A percentile compares a stretch with the other conserved stretches of the same genome.
Evolutionary conservation across 306 rosid species (phyloP).

Genomic region (Vicia faba): DNA sequence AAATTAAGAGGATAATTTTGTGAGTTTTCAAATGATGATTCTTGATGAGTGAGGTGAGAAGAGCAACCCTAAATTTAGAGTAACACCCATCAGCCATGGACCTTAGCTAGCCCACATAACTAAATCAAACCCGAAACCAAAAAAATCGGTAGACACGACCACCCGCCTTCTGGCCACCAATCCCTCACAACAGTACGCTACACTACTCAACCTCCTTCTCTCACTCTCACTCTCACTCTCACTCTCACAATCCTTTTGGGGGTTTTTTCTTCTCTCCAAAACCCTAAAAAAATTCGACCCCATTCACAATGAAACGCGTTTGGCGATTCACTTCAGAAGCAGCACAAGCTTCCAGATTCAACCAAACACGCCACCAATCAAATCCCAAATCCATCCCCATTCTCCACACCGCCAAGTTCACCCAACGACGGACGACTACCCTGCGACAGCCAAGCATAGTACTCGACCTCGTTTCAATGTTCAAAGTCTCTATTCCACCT

Average conservation of each 20-base stretch:
- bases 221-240: no score
- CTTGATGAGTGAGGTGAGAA: no score
- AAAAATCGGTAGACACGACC: no score
- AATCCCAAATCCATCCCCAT: background rate
- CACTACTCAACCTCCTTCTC: no score
- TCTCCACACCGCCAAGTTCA: slow-evolving; percentile 11
- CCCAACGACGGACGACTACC: background rate
- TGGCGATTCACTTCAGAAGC: slow-evolving; percentile 54
- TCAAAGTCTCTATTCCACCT: background rate
- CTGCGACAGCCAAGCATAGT: background rate
- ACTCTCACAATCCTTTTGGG: background rate
- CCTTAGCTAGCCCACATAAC: no score
- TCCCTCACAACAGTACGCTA: no score
- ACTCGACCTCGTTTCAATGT: background rate
- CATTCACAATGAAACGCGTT: slow-evolving; percentile 54
- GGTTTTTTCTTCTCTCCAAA: background rate
- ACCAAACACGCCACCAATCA: background rate
- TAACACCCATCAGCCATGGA: no score
- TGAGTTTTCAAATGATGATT: no score
- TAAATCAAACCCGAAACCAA: no score
- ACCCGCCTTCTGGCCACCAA: no score
- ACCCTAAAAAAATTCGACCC: slow-evolving; percentile 7
- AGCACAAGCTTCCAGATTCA: slow-evolving; percentile 38
- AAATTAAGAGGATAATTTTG: no score
- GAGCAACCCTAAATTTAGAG: no score